phyloP scores from a whole-genome alignment of 805 yeast genomes.

The Cyberlindnera saturnus region DNA sequence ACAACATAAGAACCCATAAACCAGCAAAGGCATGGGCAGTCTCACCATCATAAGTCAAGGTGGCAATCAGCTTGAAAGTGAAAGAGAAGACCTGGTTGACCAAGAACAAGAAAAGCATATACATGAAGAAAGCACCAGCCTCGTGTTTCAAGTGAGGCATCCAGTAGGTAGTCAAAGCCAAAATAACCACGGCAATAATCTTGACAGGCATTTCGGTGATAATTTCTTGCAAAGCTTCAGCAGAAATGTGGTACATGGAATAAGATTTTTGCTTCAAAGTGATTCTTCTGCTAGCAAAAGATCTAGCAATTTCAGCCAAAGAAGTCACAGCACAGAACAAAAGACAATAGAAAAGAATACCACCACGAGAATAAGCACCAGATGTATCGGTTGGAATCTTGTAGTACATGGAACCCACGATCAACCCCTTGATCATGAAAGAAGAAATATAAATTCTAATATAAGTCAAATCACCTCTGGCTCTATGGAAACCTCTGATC shows the following conservation, averaged over 20 bases:
- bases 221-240: conserved; percentile 59
- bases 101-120: conserved; percentile 34
- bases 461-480: conserved; percentile 34
- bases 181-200: conserved; percentile 34
- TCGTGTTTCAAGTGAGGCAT: conserved; percentile 45
- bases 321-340: conserved; percentile 59
- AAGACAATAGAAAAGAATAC: conserved; percentile 50
- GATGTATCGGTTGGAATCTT: conserved; percentile 61
- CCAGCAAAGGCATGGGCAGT: conserved; percentile 42
- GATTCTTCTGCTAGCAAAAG: conserved; percentile 37
- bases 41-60: conserved; percentile 49
- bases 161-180: conserved; percentile 47
- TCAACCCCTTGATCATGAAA: too few species aligned
- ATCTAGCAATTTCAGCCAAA: conserved; percentile 43
- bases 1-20: conserved; percentile 42
- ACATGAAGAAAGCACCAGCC: conserved; percentile 53
- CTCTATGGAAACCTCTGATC: conserved; percentile 33
- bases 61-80: conserved; percentile 46
- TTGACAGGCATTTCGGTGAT: conserved; percentile 54
- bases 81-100: conserved; percentile 52
- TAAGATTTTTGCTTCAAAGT: conserved; percentile 54
- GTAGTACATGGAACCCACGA: conserved; percentile 11
- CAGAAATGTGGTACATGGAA: conserved; percentile 55
- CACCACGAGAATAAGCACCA: conserved; percentile 54
- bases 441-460: too few species aligned